These are phyloP conservation scores for Suhomyces coccinellae DNA, from an alignment of 1,139 yeast genomes.

Conservation along the genomic window DNA sequence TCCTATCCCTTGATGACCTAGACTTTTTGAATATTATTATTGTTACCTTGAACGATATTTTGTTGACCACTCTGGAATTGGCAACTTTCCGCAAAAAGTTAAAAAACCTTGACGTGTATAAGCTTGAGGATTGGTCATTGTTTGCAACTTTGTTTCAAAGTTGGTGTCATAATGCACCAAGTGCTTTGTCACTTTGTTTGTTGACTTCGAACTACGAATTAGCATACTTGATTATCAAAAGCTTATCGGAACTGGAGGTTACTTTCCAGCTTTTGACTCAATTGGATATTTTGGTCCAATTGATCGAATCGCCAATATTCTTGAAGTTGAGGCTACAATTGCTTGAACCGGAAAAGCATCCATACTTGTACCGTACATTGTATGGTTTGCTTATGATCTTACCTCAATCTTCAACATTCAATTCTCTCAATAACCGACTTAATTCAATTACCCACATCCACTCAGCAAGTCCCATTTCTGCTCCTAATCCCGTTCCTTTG, in stretches of 20 bases:
- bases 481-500: constrained; percentile 23
- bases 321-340: constrained; percentile 83
- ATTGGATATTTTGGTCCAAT: constrained; percentile 76
- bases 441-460: constrained; percentile 42
- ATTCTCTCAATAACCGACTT: constrained; percentile 73
- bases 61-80: constrained; percentile 87
- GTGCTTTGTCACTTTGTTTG: constrained; percentile 82
- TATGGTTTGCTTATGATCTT: constrained; percentile 92
- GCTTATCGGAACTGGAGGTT: constrained; percentile 72
- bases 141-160: constrained; percentile 80
- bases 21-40: constrained; percentile 80
- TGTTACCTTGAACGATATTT: constrained; percentile 82
- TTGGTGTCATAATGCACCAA: constrained; percentile 93
- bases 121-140: constrained; percentile 63
- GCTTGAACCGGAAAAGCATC: constrained; percentile 81
- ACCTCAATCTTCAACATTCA: constrained; percentile 95
- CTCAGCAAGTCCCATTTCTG: constrained; percentile 17
- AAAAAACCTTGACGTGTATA: constrained; percentile 46
- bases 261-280: constrained; percentile 72
- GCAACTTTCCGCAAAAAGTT: constrained; percentile 67
- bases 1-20: constrained; percentile 55
- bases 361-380: constrained; percentile 79
- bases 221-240: constrained; percentile 77
- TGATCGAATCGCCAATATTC: constrained; percentile 81
- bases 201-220: constrained; percentile 88